These are phyloP conservation scores for Vitis rupestris DNA, from an alignment of 164 flowering plant species.

Conservation along the genomic window DNA sequence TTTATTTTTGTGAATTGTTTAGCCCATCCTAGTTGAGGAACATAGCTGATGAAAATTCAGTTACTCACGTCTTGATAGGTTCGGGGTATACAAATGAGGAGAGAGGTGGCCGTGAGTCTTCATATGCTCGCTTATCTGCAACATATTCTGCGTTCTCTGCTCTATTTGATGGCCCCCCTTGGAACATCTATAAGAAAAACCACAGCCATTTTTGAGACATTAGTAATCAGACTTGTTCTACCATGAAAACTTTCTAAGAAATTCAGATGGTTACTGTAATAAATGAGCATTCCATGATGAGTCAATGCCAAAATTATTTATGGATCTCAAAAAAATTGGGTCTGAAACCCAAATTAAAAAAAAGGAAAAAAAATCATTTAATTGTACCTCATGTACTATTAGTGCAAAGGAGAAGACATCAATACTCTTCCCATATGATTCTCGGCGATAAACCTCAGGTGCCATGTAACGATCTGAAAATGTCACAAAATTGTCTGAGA, in stretches of 20 bases:
- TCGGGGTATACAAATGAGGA: constrained; percentile 49
- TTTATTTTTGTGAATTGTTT: background rate
- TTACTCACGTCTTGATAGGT: constrained; percentile 41
- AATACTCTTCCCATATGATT: too few species aligned
- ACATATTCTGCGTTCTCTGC: constrained; percentile 40
- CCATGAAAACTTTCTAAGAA: too few species aligned
- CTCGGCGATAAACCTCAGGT: too few species aligned
- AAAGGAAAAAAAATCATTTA: background rate
- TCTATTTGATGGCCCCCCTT: constrained; percentile 55
- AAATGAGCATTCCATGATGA: too few species aligned
- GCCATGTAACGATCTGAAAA: too few species aligned
- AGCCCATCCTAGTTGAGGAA: background rate
- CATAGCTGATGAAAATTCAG: background rate
- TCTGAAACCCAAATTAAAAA: background rate
- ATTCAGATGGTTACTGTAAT: too few species aligned
- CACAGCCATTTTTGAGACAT: too few species aligned
- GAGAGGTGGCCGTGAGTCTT: constrained; percentile 57
- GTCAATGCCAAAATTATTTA: too few species aligned
- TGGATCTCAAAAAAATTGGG: too few species aligned
- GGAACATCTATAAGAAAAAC: constrained; percentile 42
- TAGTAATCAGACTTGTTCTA: too few species aligned
- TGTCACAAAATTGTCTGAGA: too few species aligned
- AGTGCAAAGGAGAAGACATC: too few species aligned
- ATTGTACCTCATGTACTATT: constrained; percentile 22
- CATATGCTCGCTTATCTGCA: constrained; percentile 65